Evolutionary conservation across 768 basidiomycete species (phyloP), one percentile per base, ranked within the genome.

Genomic region (Tephrocybe sp.): DNA sequence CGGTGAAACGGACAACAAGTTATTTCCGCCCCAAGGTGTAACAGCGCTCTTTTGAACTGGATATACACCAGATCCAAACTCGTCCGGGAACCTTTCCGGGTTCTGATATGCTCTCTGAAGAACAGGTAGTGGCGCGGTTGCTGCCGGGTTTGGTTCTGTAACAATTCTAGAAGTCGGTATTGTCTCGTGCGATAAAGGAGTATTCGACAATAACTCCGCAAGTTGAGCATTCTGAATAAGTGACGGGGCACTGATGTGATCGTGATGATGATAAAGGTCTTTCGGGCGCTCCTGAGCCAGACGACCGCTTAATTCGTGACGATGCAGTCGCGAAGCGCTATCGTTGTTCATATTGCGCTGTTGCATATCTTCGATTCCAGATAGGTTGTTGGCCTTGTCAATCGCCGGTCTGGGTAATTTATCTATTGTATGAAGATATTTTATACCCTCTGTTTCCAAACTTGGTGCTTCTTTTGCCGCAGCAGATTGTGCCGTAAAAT

Each of bases 151-250:
- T 22, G 22, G 17, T 10, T 39, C 13, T 14, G 30, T 20, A 11
- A 14, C 2, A 5, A 14, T 38, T 16, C 5, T n/a, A 6, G 30
- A 8, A 17, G 43, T 19, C 11, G 38, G 16, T 4, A 14, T 16
- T n/a, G 11, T 17, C 19, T 35, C 16, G 22, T 48, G 7, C 2
- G 26, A 5, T 9, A 50, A 30, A 4, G 20, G 5, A 11, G 65
- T 55, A 19, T 65, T 62, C 20, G 67, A 71, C 36, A 72, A 57
- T 8, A 72, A 51, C 48, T 72, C 71, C 26, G 68, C 69, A 34
- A 71, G 48, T 50, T 55, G 56, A n/a, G 66, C 66, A 51, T 68
- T 64, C 5, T 65, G 62, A 39, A 66, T 71, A 51, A 65, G 59
- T 39, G 59, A 53, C 17, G 60, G 61, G 34, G 49, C 22, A 19